Percentiles rank a stretch among this genome's conserved stretches.
phyloP scores from a whole-genome alignment of 1,284 basidiomycete species.

The Ustilago hordei region DNA sequence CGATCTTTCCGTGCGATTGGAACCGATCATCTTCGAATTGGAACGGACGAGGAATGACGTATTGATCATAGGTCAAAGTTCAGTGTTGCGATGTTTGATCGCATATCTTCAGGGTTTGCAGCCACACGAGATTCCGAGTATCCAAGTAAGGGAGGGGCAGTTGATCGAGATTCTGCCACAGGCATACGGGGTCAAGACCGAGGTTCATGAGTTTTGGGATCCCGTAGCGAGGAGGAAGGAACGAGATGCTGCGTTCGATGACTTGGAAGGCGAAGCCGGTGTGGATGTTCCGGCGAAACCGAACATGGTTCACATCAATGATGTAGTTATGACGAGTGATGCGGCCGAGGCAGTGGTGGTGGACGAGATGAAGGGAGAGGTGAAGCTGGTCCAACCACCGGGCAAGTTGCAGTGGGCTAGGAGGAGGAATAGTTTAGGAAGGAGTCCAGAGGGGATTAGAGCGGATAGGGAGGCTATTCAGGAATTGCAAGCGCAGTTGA shows the following conservation, averaged over 20 bases:
- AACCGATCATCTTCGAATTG: conserved; percentile 84
- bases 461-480: conserved; percentile 46
- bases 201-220: conserved; percentile 65
- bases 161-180: conserved; percentile 66
- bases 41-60: conserved; percentile 82
- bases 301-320: conserved; percentile 35
- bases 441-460: conserved; percentile 45
- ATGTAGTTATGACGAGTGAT: conserved; percentile 22
- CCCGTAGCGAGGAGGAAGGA: conserved; percentile 57
- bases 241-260: conserved; percentile 59
- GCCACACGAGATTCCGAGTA: conserved; percentile 95
- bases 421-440: conserved; percentile 39
- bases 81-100: conserved; percentile 93
- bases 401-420: conserved; percentile 33
- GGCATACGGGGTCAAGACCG: conserved; percentile 67
- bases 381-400: neutral
- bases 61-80: conserved; percentile 79
- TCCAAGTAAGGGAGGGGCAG: conserved; percentile 77
- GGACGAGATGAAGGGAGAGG: conserved; percentile 4
- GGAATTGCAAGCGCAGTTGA: conserved; percentile 33
- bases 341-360: conserved; percentile 1
- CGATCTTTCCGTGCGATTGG: conserved; percentile 76
- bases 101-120: conserved; percentile 81
- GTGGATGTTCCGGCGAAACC: conserved; percentile 8
- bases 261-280: conserved; percentile 31